These are phyloP conservation scores for Boletus subparvulus DNA, from an alignment of 768 basidiomycete species.

Conservation along the genomic window DNA sequence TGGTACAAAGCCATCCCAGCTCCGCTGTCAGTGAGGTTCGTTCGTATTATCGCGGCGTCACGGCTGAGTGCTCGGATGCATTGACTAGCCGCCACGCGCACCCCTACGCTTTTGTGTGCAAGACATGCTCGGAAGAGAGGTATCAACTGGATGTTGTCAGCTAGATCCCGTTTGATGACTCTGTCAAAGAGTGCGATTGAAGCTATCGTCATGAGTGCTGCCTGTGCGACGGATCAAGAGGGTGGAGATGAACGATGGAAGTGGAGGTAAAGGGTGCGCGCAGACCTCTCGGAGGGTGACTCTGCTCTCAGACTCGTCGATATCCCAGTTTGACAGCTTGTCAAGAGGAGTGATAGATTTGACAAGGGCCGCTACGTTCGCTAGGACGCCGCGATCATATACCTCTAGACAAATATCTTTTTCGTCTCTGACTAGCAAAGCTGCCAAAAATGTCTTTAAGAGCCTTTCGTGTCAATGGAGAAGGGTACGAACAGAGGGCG, in stretches of 20 bases:
- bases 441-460: constrained; percentile 29
- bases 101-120: constrained; percentile 62
- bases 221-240: constrained; percentile 40
- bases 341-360: constrained; percentile 52
- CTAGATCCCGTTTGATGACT: constrained; percentile 66
- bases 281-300: constrained; percentile 62
- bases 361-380: constrained; percentile 51
- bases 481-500: constrained; percentile 57
- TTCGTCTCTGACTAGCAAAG: constrained; percentile 72
- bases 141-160: constrained; percentile 57
- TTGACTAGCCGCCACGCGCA: constrained; percentile 86
- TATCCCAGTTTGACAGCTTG: constrained; percentile 54
- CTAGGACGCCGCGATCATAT: constrained; percentile 65
- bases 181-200: constrained; percentile 71
- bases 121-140: constrained; percentile 56
- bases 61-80: constrained; percentile 79
- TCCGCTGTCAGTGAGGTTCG: constrained; percentile 81
- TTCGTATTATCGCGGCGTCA: constrained; percentile 75
- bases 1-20: constrained; percentile 70
- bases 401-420: constrained; percentile 63
- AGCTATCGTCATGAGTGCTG: constrained; percentile 70
- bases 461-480: neutral
- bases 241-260: neutral
- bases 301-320: constrained; percentile 64
- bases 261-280: neutral